Percentiles rank a stretch among this genome's conserved stretches.
These are phyloP conservation scores for Globisporangium mamillatum DNA, from an alignment of 352 stramenopile genomes.

Conservation along the genomic window DNA sequence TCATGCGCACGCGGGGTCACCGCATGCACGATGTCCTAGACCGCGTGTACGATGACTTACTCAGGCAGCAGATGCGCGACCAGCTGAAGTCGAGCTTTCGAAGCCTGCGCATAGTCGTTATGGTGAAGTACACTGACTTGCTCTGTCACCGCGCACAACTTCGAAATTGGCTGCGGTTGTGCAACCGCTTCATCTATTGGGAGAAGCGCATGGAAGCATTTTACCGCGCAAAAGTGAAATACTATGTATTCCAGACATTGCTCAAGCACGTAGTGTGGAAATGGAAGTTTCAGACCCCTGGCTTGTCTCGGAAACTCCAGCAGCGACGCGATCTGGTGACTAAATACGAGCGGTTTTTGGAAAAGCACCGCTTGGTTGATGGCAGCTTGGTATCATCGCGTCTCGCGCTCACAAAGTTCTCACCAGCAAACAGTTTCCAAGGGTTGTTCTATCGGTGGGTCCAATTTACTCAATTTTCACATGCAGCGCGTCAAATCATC, in stretches of 20 bases:
- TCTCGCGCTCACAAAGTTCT: constrained; percentile 38
- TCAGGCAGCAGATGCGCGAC: constrained; percentile 34
- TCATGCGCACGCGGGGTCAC: constrained; percentile 44
- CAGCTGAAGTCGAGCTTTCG: constrained; percentile 60
- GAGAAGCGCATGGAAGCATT: constrained; percentile 39
- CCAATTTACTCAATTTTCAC: constrained; percentile 45
- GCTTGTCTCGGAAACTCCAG: constrained; percentile 33
- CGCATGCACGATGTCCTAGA: constrained; percentile 64
- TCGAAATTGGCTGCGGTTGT: constrained; percentile 62
- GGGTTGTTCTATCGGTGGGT: constrained; percentile 57
- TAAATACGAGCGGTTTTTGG: constrained; percentile 43
- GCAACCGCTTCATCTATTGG: constrained; percentile 53
- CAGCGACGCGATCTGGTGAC: constrained; percentile 30
- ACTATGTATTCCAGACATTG: constrained; percentile 38
- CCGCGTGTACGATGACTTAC: constrained; percentile 52
- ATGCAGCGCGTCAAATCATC: constrained; percentile 23
- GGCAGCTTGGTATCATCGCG: constrained; percentile 27
- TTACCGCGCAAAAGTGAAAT: constrained; percentile 38
- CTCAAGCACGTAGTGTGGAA: constrained; percentile 47
- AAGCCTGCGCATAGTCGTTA: constrained; percentile 41
- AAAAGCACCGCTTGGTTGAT: constrained; percentile 29
- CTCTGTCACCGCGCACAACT: constrained; percentile 48
- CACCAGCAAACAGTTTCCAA: constrained; percentile 41
- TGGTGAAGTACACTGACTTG: constrained; percentile 41
- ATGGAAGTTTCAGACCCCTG: constrained; percentile 46